phyloP scores from a whole-genome alignment of 176 grass and related monocot genomes.

The Cocos nucifera region DNA sequence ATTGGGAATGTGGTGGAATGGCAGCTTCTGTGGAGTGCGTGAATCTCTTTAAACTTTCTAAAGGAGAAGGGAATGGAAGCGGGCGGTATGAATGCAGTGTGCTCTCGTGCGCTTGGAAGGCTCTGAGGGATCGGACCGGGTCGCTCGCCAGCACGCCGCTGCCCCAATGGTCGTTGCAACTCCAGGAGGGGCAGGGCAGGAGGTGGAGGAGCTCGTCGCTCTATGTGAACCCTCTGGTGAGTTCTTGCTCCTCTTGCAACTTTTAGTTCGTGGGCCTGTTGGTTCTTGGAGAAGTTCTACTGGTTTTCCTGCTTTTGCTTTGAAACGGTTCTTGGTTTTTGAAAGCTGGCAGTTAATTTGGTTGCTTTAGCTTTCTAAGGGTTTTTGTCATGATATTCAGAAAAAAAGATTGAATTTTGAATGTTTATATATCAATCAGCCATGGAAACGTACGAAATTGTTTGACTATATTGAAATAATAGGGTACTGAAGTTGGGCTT shows the following conservation, averaged over 20 bases:
- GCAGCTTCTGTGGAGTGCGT: conserved; percentile 50
- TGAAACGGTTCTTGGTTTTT: no score
- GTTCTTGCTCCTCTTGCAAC: conserved; percentile 13
- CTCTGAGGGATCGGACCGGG: conserved; percentile 71
- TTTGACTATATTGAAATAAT: no score
- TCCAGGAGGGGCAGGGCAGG: conserved; percentile 29
- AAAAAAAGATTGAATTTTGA: no score
- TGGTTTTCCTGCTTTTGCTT: no score
- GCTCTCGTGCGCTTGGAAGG: conserved; percentile 90
- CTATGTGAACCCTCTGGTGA: conserved; percentile 33
- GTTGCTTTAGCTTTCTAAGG: no score
- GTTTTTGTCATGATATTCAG: no score
- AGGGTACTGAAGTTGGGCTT: no score
- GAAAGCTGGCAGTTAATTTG: no score
- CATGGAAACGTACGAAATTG: no score
- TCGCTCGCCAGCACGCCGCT: conserved; percentile 73
- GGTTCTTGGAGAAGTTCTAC: no score
- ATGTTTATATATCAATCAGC: no score
- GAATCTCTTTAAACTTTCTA: conserved; percentile 52
- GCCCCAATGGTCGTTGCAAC: conserved; percentile 49
- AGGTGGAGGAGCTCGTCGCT: conserved; percentile 29
- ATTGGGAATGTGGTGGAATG: not conserved
- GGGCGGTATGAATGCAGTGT: conserved; percentile 83
- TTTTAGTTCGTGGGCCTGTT: not conserved
- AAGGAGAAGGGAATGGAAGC: conserved; percentile 30